Evolutionary conservation across 2,329 filamentous ascomycete species (phyloP).

Genomic region (Chaetomium globosum): DNA sequence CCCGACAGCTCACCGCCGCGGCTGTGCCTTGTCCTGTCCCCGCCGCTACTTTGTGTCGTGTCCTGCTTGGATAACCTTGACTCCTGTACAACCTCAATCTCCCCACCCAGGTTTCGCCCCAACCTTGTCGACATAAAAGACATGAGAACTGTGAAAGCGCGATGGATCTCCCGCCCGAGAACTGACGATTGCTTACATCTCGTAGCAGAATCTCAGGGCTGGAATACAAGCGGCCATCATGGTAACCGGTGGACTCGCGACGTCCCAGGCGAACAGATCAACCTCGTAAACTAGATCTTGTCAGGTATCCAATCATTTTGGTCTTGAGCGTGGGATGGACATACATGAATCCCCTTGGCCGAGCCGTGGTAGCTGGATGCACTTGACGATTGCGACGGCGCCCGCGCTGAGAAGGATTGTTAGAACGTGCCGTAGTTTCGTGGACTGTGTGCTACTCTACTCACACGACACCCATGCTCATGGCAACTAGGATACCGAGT

Average conservation of each 20-base stretch:
- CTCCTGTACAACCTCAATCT: background rate
- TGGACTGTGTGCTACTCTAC: background rate
- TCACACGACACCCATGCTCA: constrained; percentile 17
- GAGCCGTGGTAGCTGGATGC: background rate
- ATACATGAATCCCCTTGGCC: constrained; percentile 2
- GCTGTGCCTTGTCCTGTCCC: background rate
- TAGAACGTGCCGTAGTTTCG: background rate
- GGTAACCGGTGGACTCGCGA: constrained; percentile 10
- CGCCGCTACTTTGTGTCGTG: background rate
- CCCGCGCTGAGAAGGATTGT: background rate
- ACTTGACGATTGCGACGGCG: constrained; percentile 11
- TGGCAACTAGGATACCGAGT: constrained; percentile 7
- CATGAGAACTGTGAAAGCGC: background rate
- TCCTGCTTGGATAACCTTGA: background rate
- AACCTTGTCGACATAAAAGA: background rate
- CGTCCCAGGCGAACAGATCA: constrained; percentile 10
- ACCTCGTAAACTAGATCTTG: background rate
- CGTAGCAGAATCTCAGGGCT: constrained; percentile 13
- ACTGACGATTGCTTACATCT: background rate
- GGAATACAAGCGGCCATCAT: constrained; percentile 15
- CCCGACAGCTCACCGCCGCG: background rate
- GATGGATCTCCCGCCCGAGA: background rate
- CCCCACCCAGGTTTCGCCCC: background rate
- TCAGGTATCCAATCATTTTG: background rate
- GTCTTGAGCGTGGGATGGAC: background rate